Evolutionary conservation across 805 yeast species (phyloP), one percentile per base, ranked within the genome.

Genomic region (Yarrowia sp.): DNA sequence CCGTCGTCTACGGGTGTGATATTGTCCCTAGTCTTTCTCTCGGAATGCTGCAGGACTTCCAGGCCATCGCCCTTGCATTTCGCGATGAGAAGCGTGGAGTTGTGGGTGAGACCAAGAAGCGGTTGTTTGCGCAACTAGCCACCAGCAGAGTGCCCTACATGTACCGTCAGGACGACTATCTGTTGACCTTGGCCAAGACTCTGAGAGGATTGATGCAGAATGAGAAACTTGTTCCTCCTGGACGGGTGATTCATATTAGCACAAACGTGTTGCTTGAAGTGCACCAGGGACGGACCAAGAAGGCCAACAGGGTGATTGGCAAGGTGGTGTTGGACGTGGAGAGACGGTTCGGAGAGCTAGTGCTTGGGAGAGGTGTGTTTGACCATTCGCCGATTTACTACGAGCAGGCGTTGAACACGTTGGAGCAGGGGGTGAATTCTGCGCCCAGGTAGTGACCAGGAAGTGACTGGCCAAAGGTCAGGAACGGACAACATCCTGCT

Each of bases 281-380:
- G 4, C 76, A 74, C 82, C 87, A 86, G 75, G 99, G 99, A 45
- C 89, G 87, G 78, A 93, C 98, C 0, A 95, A 95, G 77, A 99
- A 99, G 77, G 97, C 98, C 53, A 87, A 92, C 78, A 89, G 89
- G 72, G 91, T 93, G 72, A 86, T 92, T 72, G 78, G 76, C n/a
- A 70, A 72, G 10, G 69, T 72, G 3, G 71, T 77, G 12, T 49
- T 74, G 22, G 78, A 77, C 63, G 79, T 75, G 26, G 78, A 75
- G 49, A 70, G 72, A 40, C 71, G 77, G 53, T 77, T 77, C 64
- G 70, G 77, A 1, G 78, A 76, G 72, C 79, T 79, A 2, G 72
- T 76, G 9, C 74, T 77, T 59, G 78, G 79, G 2, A 61, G 76
- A 16, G 75, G 76, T 5, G 73, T 77, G 32, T 76, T 77, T 50